Conservation (phyloP, 164 flowering plant genomes). For the Stephania japonica region DNA sequence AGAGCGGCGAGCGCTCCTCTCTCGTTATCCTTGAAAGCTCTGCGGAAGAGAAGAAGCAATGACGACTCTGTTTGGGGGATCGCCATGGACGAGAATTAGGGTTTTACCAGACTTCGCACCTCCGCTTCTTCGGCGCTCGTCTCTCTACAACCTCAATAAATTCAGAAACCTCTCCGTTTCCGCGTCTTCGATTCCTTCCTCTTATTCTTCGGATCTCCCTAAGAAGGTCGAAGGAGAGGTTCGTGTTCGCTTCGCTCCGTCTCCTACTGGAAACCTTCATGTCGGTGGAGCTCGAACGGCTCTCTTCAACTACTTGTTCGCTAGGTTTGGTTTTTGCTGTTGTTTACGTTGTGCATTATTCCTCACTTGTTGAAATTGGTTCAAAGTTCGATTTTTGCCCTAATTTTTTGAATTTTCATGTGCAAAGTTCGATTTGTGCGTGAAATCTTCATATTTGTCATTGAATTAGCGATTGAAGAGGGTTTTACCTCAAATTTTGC, state of each 20-base stretch:
- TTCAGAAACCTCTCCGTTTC: slow-evolving; percentile 29
- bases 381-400: neutral
- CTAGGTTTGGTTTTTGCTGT: slow-evolving; percentile 40
- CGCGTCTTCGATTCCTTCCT: slow-evolving; percentile 18
- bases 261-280: slow-evolving; percentile 94
- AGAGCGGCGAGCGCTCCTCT: no score
- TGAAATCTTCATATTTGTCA: no score
- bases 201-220: slow-evolving; percentile 10
- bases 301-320: slow-evolving; percentile 85
- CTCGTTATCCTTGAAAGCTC: no score
- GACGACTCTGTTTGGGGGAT: slow-evolving; percentile 29
- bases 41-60: slow-evolving; percentile 10
- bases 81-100: slow-evolving; percentile 41
- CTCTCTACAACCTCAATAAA: slow-evolving; percentile 1
- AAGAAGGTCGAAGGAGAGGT: slow-evolving; percentile 36
- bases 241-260: slow-evolving; percentile 93
- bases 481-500: neutral
- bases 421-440: no score
- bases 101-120: slow-evolving; percentile 32
- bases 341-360: neutral
- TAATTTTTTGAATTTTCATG: neutral
- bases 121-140: slow-evolving; percentile 22
- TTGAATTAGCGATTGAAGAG: neutral
- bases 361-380: neutral
- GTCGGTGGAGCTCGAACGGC: slow-evolving; percentile 98